A percentile compares a stretch with the other conserved stretches of the same genome.
These are phyloP conservation scores for Sechiopsis laciniata DNA, from an alignment of 306 rosid species.

Conservation along the genomic window DNA sequence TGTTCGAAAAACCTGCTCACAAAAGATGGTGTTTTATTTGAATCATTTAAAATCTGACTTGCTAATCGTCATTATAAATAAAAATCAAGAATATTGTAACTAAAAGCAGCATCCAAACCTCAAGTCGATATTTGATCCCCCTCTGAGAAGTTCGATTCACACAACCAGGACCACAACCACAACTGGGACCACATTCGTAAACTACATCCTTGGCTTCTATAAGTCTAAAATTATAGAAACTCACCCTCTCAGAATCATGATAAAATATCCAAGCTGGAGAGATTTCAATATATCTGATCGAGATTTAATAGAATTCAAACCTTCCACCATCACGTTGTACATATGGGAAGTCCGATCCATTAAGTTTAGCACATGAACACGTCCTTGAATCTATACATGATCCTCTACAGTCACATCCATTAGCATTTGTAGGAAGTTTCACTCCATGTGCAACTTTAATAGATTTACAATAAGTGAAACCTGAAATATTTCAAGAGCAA, in stretches of 20 bases:
- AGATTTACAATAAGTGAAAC: slow-evolving; percentile 57
- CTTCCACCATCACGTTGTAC: slow-evolving; percentile 92
- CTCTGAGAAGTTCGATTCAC: slow-evolving; percentile 81
- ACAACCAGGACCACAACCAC: slow-evolving; percentile 86
- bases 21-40: slow-evolving; percentile 7
- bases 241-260: slow-evolving; percentile 7
- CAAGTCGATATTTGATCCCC: slow-evolving; percentile 67
- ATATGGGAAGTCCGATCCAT: slow-evolving; percentile 78
- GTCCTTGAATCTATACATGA: slow-evolving; percentile 51
- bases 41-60: background rate
- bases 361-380: slow-evolving; percentile 71
- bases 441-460: slow-evolving; percentile 47
- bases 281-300: slow-evolving; percentile 14
- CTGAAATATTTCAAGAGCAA: slow-evolving; percentile 32
- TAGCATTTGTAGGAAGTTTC: slow-evolving; percentile 49
- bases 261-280: background rate
- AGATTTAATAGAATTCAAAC: slow-evolving; percentile 34
- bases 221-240: slow-evolving; percentile 41
- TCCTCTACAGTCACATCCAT: slow-evolving; percentile 78
- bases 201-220: slow-evolving; percentile 92
- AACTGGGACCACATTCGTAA: slow-evolving; percentile 87
- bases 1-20: slow-evolving; percentile 69
- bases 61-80: background rate
- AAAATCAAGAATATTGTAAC: slow-evolving; percentile 13
- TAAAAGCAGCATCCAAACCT: slow-evolving; percentile 40